Evolutionary conservation across 2,329 filamentous ascomycete genomes (phyloP).

Genomic region (Stachybotrys elegans): DNA sequence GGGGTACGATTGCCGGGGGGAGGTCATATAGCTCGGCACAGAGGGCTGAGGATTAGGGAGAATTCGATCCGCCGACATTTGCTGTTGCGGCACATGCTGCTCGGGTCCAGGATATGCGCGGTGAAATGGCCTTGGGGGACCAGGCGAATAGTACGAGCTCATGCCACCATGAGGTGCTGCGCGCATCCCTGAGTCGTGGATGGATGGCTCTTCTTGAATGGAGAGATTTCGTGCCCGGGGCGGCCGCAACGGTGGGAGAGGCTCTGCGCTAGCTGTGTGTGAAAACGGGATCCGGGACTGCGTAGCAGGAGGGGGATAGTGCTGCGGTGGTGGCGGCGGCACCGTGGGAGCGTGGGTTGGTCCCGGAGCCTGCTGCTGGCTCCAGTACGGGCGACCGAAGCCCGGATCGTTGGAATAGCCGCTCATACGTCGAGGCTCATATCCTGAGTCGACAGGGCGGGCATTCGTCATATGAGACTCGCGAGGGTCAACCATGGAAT

Average conservation of each 20-base stretch:
- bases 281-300: constrained; percentile 29
- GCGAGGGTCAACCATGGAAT: constrained; percentile 21
- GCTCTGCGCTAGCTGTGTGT: constrained; percentile 27
- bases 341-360: constrained; percentile 10
- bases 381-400: constrained; percentile 29
- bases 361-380: constrained; percentile 20
- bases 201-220: constrained; percentile 25
- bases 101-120: constrained; percentile 25
- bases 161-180: constrained; percentile 18
- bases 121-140: constrained; percentile 22
- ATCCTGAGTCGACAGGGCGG: constrained; percentile 26
- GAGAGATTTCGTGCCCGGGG: constrained; percentile 28
- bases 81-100: constrained; percentile 22
- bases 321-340: constrained; percentile 13
- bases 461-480: constrained; percentile 21
- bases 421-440: constrained; percentile 24
- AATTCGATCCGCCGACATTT: constrained; percentile 25
- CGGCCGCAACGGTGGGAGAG: constrained; percentile 33
- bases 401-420: constrained; percentile 24
- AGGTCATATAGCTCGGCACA: constrained; percentile 26
- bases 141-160: constrained; percentile 25
- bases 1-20: constrained; percentile 24
- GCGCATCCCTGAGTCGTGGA: constrained; percentile 27
- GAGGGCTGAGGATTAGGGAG: constrained; percentile 27
- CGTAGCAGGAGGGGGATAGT: constrained; percentile 20